Conservation (phyloP, 768 basidiomycete genomes). For the Hericium alpestre region DNA sequence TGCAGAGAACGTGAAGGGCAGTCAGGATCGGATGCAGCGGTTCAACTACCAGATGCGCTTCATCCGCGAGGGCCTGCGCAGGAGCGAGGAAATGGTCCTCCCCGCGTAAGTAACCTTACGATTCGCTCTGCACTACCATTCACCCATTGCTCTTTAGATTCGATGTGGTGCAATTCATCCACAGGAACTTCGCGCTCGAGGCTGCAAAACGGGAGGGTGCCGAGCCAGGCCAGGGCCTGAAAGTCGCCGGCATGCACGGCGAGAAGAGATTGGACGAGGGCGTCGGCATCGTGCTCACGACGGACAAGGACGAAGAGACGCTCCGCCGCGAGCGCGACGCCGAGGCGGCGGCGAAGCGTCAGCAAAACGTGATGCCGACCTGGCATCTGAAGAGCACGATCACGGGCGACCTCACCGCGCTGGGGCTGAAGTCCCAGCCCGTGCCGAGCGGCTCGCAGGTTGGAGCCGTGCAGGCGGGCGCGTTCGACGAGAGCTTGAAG, state of each 20-base stretch:
- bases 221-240: constrained; percentile 45
- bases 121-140: neutral
- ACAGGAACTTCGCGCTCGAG: constrained; percentile 50
- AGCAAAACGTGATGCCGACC: constrained; percentile 84
- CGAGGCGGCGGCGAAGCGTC: constrained; percentile 74
- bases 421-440: constrained; percentile 67
- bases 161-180: constrained; percentile 77
- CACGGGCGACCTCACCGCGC: constrained; percentile 79
- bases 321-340: constrained; percentile 63
- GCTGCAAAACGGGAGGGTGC: constrained; percentile 42
- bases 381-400: constrained; percentile 98
- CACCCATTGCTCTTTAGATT: constrained; percentile 34
- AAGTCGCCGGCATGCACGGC: constrained; percentile 62
- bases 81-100: constrained; percentile 78
- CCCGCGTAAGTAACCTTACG: constrained; percentile 49
- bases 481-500: constrained; percentile 53
- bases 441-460: constrained; percentile 18
- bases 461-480: constrained; percentile 13
- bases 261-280: constrained; percentile 49
- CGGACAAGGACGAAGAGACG: constrained; percentile 79
- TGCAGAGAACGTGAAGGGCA: constrained; percentile 71
- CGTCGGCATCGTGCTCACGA: constrained; percentile 77
- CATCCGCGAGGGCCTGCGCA: constrained; percentile 78
- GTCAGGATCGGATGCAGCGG: constrained; percentile 90
- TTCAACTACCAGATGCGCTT: constrained; percentile 88